Evolutionary conservation across 441 rosid genomes (phyloP).

Genomic region (Arabidopsis hybrid): DNA sequence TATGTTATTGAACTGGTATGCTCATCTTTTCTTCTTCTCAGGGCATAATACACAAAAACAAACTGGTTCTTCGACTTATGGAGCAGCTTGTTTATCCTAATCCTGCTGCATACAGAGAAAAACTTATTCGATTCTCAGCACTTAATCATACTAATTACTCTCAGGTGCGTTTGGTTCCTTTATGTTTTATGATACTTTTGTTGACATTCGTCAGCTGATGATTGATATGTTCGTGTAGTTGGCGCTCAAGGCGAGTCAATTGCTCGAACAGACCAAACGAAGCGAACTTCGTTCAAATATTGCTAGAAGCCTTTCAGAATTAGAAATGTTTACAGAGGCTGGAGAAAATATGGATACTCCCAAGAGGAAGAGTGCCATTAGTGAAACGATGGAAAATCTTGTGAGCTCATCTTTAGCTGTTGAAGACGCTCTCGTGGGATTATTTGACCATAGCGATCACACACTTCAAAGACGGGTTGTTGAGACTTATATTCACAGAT

Average conservation of each 20-base stretch:
- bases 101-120: constrained; percentile 99
- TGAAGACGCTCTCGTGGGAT: constrained; percentile 99
- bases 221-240: constrained; percentile 59
- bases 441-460: constrained; percentile 99
- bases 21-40: constrained; percentile 47
- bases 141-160: constrained; percentile 97
- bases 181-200: neutral
- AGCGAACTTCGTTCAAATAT: constrained; percentile 99
- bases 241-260: constrained; percentile 97
- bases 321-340: constrained; percentile 99
- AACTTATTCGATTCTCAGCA: constrained; percentile 88
- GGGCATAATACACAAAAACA: constrained; percentile 93
- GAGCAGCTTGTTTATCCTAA: constrained; percentile 99
- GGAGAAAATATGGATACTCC: constrained; percentile 99
- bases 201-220: constrained; percentile 24
- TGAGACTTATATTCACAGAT: constrained; percentile 95
- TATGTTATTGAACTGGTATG: neutral
- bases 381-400: constrained; percentile 98
- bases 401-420: constrained; percentile 98
- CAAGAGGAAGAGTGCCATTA: constrained; percentile 95
- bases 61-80: constrained; percentile 89
- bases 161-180: constrained; percentile 63
- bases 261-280: constrained; percentile 96
- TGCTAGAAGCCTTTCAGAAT: constrained; percentile 98
- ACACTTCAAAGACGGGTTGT: constrained; percentile 98